Base-by-base conservation (phyloP, 208 protist species). In the Leishmania major region DNA sequence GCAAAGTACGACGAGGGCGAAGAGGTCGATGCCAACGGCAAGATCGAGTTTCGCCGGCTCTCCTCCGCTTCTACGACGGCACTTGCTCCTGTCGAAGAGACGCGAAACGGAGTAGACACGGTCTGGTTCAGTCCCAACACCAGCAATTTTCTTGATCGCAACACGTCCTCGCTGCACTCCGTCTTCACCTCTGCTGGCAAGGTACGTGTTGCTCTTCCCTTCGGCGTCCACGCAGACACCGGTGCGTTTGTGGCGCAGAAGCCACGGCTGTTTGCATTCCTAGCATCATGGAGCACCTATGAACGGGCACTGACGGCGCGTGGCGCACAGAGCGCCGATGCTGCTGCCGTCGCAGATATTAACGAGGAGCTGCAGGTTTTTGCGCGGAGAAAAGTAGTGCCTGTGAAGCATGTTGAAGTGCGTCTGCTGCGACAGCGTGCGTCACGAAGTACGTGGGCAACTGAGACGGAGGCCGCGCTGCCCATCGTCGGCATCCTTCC, bases 391-490 rank as follows among this genome's bases (percentile, higher is more conserved):
- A 49, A 37, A n/a, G 45, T 80, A 4, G 51, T 25, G 6, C 59
- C 82, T 17, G 37, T 85, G 49, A 55, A 75, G 51, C 79, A 87
- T 28, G 66, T 87, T 8, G 80, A 84, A 45, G 77, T 87, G 51
- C 84, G 81, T 40, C 80, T 91, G 25, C 37, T 87, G 8, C 88
- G 85, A 0, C 88, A 88, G 57, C 88, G 88, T 31, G 51, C 72
- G 8, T 51, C 77, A 35, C 84, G 85, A 6, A 28, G 28, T 17
- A 49, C 53, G 3, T 89, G 88, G 84, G 76, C 77, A 3, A 55
- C 49, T 15, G 15, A 37, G 19, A 31, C 47, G 17, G 77, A 81
- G 37, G 28, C 80, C 6, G 60, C 69, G 40, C 75, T 47, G 7
- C 72, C 77, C 55, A 81, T 84, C 31, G 60, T 80, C n/a, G 82